Evolutionary conservation across 495 filamentous ascomycete species (phyloP), one percentile per base, ranked within the genome.

Genomic region (Tuber melanosporum): DNA sequence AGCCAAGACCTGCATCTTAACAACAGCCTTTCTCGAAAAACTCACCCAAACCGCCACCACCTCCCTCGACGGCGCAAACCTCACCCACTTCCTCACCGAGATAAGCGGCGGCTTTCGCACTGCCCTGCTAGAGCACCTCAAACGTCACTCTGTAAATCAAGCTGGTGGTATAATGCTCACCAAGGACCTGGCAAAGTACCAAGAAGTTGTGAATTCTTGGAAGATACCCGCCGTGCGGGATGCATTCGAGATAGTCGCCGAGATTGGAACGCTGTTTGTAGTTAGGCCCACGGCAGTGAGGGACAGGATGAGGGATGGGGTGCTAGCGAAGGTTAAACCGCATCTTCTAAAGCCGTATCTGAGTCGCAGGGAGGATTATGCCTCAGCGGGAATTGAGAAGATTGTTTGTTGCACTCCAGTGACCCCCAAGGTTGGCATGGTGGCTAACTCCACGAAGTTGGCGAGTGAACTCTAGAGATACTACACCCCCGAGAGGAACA

Each of bases 201-300:
- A 92, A 7, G 90, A 93, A 69, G 86, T 96, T 32, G 87, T 98
- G 66, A 89, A 91, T 75, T 91, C 90, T 66, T 97, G 93, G 91
- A 89, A 91, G 43, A 87, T 95, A 22, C 84, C 85, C 78, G 91
- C 92, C 49, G 88, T 93, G 44, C 89, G 90, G 80, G 87, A 87
- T 62, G 87, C 88, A 77, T 89, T 97, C 81, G 95, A 98, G 86
- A 87, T 96, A 66, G 83, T 98, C 74, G 89, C 92, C 46, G 96
- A 98, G 86, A 93, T 99, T 76, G 95, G 93, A n/a, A 97, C 93
- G 84, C 85, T 99, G 71, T 99, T 98, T 83, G 95, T 98, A 66
- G 93, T 98, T 84, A 93, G 93, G 81, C 82, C 82, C 6, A 72
- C 75, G 12, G 79, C 82, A 5, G 77, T 83, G 71, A 81, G 77